Evolutionary conservation across 2,329 filamentous ascomycete species (phyloP).

Genomic region (Nigrospora sphaerica): DNA sequence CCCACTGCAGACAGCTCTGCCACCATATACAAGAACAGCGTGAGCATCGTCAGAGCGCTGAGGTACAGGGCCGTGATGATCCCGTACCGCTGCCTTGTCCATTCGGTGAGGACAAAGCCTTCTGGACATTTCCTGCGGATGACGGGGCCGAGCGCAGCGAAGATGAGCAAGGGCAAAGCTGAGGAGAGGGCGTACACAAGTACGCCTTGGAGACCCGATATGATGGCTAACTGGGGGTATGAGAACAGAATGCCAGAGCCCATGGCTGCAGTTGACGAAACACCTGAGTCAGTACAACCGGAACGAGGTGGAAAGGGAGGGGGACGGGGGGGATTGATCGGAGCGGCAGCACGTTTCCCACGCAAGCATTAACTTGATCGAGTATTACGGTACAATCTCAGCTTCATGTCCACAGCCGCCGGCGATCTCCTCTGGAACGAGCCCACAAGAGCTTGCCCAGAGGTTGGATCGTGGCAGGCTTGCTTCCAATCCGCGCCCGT

Average conservation of each 20-base stretch:
- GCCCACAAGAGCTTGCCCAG: conserved; percentile 3
- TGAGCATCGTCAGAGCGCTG: conserved; percentile 71
- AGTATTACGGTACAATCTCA: conserved; percentile 96
- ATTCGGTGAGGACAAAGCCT: conserved; percentile 79
- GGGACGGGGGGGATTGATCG: conserved; percentile 29
- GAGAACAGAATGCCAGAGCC: conserved; percentile 79
- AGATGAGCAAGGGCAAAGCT: conserved; percentile 64
- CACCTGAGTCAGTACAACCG: conserved; percentile 24
- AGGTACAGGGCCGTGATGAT: conserved; percentile 62
- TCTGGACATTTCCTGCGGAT: conserved; percentile 75
- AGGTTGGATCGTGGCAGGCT: conserved; percentile 44
- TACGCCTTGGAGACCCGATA: conserved; percentile 72
- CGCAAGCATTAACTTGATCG: conserved; percentile 99
- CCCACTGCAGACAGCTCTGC: conserved; percentile 75
- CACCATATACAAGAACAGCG: conserved; percentile 82
- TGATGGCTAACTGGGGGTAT: conserved; percentile 73
- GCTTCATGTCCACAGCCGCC: conserved; percentile 52
- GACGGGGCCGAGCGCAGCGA: conserved; percentile 67
- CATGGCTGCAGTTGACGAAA: conserved; percentile 57
- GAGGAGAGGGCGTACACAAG: conserved; percentile 70
- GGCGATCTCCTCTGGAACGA: conserved; percentile 27
- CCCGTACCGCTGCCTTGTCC: conserved; percentile 75
- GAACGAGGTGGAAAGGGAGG: conserved; percentile 13
- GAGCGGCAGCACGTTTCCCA: conserved; percentile 96
- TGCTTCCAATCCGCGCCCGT: conserved; percentile 68